Base-by-base conservation (phyloP, 1,284 basidiomycete genomes). In the Sparassis latifolia region DNA sequence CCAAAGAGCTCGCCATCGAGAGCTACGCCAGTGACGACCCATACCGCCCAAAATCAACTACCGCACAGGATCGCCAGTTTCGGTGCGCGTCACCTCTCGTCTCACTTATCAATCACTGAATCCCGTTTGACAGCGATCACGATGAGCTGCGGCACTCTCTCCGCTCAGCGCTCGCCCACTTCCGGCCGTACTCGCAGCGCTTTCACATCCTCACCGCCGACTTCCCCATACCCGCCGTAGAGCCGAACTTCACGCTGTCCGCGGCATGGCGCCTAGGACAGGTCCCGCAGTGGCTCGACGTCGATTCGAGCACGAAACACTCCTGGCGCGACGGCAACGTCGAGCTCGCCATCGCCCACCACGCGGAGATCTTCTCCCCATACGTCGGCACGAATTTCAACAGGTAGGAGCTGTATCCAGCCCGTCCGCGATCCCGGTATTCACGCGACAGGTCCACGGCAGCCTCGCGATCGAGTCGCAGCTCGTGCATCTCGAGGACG, bases 101-200 rank as follows among this genome's bases (percentile, higher is more conserved):
- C 35, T n/a, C 35, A n/a, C 35, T 38, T n/a, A 38, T 10, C 33
- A 12, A 42, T 4, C 9, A 30, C 20, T 20, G 20, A 20, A 20
- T 20, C 20, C 20, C 20, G 20, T 20, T 28, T 29, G 29, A n/a
- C 48, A 64, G 64, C 9, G 62, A 66, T 45, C 60, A 64, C 49
- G 64, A 66, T 44, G 64, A 66, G 48, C 59, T 66, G 29, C 56
- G 62, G 5, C 62, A 66, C 38, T 64, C 62, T 10, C 51, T 66
- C 38, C 58, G 64, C n/a, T 63, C 62, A 5, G 62, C 61, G 6
- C 57, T 66, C 28, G 56, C 48, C n/a, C 57, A 62, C 48, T 64
- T 58, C 53, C 60, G 62, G 7, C 47, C 52, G 2, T 55, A 61
- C 46, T 50, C 56, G 20, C 50, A 50, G 12, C 56, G 51, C 39